These are phyloP conservation scores for Dryas octopetala DNA, from an alignment of 306 rosid genomes.

Conservation along the genomic window DNA sequence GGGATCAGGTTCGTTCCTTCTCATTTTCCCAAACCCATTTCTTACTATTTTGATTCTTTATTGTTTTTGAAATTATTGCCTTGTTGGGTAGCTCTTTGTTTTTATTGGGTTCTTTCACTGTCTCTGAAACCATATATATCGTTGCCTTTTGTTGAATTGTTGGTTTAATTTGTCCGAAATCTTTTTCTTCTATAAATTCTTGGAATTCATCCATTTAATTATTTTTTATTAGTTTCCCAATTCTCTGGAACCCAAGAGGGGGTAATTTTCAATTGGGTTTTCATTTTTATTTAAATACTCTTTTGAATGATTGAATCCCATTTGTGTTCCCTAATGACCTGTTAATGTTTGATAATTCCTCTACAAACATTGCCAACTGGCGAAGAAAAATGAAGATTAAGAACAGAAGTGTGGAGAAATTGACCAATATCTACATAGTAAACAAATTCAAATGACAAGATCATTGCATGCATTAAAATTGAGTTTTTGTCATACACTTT, in stretches of 20 bases:
- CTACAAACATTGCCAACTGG: too few species aligned
- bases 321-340: not conserved
- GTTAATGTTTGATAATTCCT: not conserved
- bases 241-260: too few species aligned
- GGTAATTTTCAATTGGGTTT: not conserved
- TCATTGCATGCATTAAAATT: not conserved
- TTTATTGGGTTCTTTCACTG: not conserved
- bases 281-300: not conserved
- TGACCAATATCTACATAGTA: too few species aligned
- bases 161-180: not conserved
- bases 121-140: not conserved
- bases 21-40: not conserved
- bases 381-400: not conserved
- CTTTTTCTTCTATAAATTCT: not conserved
- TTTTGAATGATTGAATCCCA: not conserved
- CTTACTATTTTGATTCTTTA: not conserved
- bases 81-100: not conserved
- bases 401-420: too few species aligned
- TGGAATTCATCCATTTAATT: not conserved
- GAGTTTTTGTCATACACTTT: not conserved
- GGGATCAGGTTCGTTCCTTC: slow-evolving; percentile 56
- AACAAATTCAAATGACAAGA: too few species aligned
- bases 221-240: too few species aligned
- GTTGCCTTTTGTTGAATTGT: too few species aligned
- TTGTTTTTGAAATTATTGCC: not conserved